Evolutionary conservation across 345 rosid species (phyloP), one percentile per base, ranked within the genome.

Genomic region (Abelmoschus esculentus): DNA sequence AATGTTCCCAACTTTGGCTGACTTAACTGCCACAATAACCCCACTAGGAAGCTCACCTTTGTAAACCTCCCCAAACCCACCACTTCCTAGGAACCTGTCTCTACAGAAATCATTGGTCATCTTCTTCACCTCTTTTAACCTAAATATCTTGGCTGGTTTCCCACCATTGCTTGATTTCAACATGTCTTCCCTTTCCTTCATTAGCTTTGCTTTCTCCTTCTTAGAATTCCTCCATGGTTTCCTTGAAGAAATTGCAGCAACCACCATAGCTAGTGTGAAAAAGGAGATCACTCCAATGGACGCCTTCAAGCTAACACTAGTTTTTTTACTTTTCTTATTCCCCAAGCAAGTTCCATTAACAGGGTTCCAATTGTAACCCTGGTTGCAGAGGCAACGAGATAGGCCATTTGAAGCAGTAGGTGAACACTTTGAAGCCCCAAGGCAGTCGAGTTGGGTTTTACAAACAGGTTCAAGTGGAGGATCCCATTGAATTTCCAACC

Each of bases 31-130:
- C 64, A 87, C 86, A 3, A 78, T 56, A 7, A 79, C 80, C 44
- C 89, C 86, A 74, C 79, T 84, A 4, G 59, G 78, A 40, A 87
- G 86, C 76, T 82, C 83, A 6, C 92, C 92, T 73, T 73, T 87
- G 78, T 80, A 83, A 31, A 87, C 92, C 76, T 85, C 84, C 19
- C 92, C 89, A 18, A 82, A 87, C 12, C 89, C 92, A 11, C 89
- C 89, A 46, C 80, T 83, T 1, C 92, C 92, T 47, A 87, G 66
- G 67, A 83, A 1, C 69, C 79, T 76, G 63, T 83, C 87, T 59
- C 26, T 67, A 0, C 87, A 80, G 76, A 87, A 85, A 54, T 61
- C 69, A 38, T 78, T 77, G 15, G 89, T 85, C 50, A 87, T 85
- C 63, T 82, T 85, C 75, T 83, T 85, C 52, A 87, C 26, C 69